Evolutionary conservation across 1,139 yeast species (phyloP).

Genomic region (Debaryomyces subglobosus): DNA sequence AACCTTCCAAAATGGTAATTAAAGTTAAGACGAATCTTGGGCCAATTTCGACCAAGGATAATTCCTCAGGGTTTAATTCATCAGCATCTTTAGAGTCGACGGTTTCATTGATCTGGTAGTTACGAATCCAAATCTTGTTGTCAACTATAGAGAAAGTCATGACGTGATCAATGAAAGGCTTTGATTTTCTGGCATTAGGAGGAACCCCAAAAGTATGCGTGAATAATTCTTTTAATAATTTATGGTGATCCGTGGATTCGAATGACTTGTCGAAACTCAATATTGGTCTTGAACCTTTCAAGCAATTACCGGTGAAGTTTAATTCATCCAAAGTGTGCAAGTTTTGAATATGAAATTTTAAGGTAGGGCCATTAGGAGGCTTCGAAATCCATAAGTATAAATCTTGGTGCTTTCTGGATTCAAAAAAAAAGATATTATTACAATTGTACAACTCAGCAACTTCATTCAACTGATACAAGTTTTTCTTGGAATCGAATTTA

Average conservation of each 20-base stretch:
- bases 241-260: conserved; percentile 58
- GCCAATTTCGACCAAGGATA: conserved; percentile 90
- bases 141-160: conserved; percentile 92
- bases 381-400: conserved; percentile 92
- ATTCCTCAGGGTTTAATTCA: conserved; percentile 47
- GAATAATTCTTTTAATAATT: conserved; percentile 82
- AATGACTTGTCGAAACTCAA: conserved; percentile 85
- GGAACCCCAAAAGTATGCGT: conserved; percentile 94
- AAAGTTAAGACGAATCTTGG: conserved; percentile 95
- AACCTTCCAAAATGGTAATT: conserved; percentile 91
- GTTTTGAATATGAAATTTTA: conserved; percentile 91
- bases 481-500: conserved; percentile 90
- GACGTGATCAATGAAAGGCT: conserved; percentile 95
- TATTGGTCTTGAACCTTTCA: conserved; percentile 95
- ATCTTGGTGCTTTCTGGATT: conserved; percentile 95
- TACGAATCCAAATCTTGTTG: conserved; percentile 93
- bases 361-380: conserved; percentile 98
- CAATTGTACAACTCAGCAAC: conserved; percentile 97
- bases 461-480: conserved; percentile 85
- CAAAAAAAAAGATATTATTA: conserved; percentile 91
- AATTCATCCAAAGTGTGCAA: conserved; percentile 95
- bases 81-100: conserved; percentile 52
- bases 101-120: conserved; percentile 87
- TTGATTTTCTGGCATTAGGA: conserved; percentile 89
- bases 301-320: conserved; percentile 94